Percentiles rank a stretch among this genome's conserved stretches.
Conservation (phyloP, 2,329 filamentous ascomycete species). For the Botryotinia calthae region DNA sequence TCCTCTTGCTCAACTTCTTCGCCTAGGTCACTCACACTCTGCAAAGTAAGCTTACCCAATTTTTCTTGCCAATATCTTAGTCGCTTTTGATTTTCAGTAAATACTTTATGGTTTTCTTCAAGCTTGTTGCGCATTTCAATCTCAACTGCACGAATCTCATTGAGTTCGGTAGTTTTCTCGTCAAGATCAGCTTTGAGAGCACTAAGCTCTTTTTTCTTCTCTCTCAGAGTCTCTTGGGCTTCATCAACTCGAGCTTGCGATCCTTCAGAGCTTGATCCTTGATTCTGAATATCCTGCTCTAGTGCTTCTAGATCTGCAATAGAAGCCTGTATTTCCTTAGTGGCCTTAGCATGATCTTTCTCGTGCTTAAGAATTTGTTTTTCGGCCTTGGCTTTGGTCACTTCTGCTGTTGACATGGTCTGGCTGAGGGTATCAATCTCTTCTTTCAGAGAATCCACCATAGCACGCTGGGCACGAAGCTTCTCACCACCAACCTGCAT, state of each 20-base stretch:
- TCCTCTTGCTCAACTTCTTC: conserved; percentile 54
- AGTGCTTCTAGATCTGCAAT: conserved; percentile 72
- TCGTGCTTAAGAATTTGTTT: conserved; percentile 87
- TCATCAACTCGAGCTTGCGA: conserved; percentile 74
- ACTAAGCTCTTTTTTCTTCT: conserved; percentile 77
- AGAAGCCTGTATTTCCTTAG: conserved; percentile 73
- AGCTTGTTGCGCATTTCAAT: conserved; percentile 99
- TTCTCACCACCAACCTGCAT: conserved; percentile 97
- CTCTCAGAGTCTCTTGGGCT: conserved; percentile 72
- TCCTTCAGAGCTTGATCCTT: conserved; percentile 71
- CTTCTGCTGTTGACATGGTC: conserved; percentile 80
- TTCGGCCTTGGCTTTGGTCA: conserved; percentile 87
- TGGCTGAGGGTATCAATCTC: conserved; percentile 79
- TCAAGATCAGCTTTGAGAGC: conserved; percentile 82
- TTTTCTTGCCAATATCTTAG: conserved; percentile 88
- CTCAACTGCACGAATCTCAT: conserved; percentile 82
- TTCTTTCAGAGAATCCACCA: conserved; percentile 84
- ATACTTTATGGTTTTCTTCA: conserved; percentile 89
- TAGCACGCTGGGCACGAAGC: conserved; percentile 83
- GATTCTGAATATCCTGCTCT: conserved; percentile 73
- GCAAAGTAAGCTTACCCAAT: conserved; percentile 75
- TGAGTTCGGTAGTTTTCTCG: conserved; percentile 79
- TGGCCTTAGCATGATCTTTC: conserved; percentile 75
- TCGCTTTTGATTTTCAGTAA: conserved; percentile 81
- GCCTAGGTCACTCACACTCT: conserved; percentile 73